Conservation (phyloP, 2,329 filamentous ascomycete species). For the Thielaviopsis ethacetica region DNA sequence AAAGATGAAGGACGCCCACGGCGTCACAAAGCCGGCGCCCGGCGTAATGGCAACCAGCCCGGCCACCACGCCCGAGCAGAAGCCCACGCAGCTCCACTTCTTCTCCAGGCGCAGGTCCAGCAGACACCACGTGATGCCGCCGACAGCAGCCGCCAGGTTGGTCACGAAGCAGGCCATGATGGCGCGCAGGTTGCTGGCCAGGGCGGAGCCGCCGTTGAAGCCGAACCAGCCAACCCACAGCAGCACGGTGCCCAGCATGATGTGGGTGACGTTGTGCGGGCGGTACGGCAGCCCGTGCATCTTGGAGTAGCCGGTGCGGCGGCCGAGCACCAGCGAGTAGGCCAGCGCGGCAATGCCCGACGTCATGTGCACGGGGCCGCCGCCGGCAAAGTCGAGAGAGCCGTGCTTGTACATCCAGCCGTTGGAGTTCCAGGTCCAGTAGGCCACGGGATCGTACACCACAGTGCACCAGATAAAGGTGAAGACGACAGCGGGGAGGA, state of each 20-base stretch:
- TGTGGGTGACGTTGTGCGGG: slow-evolving; percentile 58
- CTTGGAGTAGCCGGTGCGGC: slow-evolving; percentile 45
- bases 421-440: slow-evolving; percentile 62
- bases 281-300: slow-evolving; percentile 47
- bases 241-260: slow-evolving; percentile 56
- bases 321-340: slow-evolving; percentile 58
- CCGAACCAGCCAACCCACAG: slow-evolving; percentile 96
- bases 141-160: slow-evolving; percentile 69
- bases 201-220: slow-evolving; percentile 78
- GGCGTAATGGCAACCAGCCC: slow-evolving; percentile 80
- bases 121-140: slow-evolving; percentile 68
- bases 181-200: slow-evolving; percentile 69
- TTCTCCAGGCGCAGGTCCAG: slow-evolving; percentile 81
- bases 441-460: slow-evolving; percentile 58
- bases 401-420: slow-evolving; percentile 56
- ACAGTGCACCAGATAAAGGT: slow-evolving; percentile 57
- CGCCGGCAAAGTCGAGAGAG: slow-evolving; percentile 58
- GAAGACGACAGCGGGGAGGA: slow-evolving; percentile 46
- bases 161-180: slow-evolving; percentile 83
- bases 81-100: slow-evolving; percentile 88
- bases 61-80: slow-evolving; percentile 79
- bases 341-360: slow-evolving; percentile 56
- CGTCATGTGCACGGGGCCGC: slow-evolving; percentile 59
- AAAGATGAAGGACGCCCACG: slow-evolving; percentile 41
- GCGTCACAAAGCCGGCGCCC: slow-evolving; percentile 64